Conservation (phyloP, 306 rosid species). For the Glycine soja region DNA sequence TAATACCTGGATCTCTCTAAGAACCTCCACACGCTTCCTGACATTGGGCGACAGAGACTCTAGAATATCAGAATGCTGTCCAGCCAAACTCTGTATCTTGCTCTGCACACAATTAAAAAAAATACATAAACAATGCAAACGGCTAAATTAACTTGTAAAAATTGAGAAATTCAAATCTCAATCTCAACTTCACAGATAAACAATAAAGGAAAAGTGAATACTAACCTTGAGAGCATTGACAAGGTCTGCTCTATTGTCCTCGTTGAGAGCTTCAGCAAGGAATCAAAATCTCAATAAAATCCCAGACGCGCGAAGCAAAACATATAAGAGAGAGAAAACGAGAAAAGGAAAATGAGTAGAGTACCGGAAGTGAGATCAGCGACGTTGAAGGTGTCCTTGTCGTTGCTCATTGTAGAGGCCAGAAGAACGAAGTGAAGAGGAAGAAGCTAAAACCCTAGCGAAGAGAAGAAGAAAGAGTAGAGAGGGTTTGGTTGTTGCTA, state of each 20-base stretch:
- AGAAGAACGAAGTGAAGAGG: neutral
- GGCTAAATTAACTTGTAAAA: neutral
- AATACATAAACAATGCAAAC: neutral
- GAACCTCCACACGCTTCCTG: conserved; percentile 87
- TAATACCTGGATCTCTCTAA: conserved; percentile 84
- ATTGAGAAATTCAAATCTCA: neutral
- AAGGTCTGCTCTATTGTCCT: conserved; percentile 75
- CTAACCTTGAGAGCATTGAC: conserved; percentile 88
- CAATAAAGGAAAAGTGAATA: neutral
- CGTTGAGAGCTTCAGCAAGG: conserved; percentile 62
- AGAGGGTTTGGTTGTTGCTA: conserved; percentile 32
- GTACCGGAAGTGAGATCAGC: conserved; percentile 82
- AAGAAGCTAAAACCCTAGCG: conserved; percentile 88
- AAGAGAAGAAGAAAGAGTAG: conserved; percentile 15
- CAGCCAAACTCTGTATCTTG: conserved; percentile 86
- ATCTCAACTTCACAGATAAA: neutral
- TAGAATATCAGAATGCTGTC: conserved; percentile 77
- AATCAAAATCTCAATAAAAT: neutral
- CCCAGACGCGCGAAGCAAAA: neutral
- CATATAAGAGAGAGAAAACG: too few species aligned
- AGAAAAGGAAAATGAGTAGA: neutral
- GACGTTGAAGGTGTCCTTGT: conserved; percentile 68
- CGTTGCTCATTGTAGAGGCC: conserved; percentile 67
- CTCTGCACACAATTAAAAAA: conserved; percentile 52
- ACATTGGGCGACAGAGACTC: conserved; percentile 69